These are phyloP conservation scores for Dalechampia spathulata DNA, from an alignment of 441 rosid genomes.

Conservation along the genomic window DNA sequence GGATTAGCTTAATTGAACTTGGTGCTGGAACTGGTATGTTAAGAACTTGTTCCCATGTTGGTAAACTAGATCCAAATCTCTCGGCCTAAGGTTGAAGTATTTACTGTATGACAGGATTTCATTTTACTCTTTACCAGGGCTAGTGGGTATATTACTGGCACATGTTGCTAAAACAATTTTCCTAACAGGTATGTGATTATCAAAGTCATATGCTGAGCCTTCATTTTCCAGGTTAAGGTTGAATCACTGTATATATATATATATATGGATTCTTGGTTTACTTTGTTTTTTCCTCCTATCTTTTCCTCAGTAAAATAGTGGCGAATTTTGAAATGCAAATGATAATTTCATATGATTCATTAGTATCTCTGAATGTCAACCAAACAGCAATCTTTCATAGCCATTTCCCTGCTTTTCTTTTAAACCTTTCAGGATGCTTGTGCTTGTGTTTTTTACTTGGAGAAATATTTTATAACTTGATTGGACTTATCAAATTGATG, in stretches of 20 bases:
- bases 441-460: not conserved
- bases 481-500: not conserved
- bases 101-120: slow-evolving; percentile 19
- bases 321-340: too few species aligned
- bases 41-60: not conserved
- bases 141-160: slow-evolving; percentile 72
- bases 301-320: too few species aligned
- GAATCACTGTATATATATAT: not conserved
- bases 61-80: not conserved
- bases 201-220: slow-evolving; percentile 3
- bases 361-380: too few species aligned
- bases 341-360: too few species aligned
- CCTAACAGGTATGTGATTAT: slow-evolving; percentile 53
- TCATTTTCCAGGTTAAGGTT: not conserved
- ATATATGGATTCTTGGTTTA: not conserved
- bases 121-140: slow-evolving; percentile 42
- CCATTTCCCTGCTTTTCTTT: too few species aligned
- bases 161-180: slow-evolving; percentile 58
- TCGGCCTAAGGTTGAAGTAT: slow-evolving; percentile 2
- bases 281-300: not conserved
- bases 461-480: not conserved
- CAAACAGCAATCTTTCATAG: too few species aligned
- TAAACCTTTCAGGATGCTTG: not conserved
- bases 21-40: slow-evolving; percentile 87
- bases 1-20: slow-evolving; percentile 50